These are phyloP conservation scores for Arabidopsis hybrid DNA, from an alignment of 441 rosid genomes.

Conservation along the genomic window DNA sequence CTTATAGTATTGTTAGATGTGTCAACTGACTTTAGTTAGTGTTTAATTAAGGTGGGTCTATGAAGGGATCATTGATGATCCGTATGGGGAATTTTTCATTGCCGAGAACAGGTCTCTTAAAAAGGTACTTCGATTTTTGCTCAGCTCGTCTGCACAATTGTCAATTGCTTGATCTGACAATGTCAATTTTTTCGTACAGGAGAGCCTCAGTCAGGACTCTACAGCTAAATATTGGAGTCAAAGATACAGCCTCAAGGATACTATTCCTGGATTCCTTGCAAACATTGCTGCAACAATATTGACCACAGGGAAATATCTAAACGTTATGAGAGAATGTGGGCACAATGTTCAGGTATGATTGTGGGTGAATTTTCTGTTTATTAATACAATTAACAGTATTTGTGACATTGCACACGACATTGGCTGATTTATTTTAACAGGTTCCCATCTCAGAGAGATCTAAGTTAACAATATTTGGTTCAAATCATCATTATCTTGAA, in stretches of 20 bases:
- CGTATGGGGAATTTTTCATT: conserved; percentile 97
- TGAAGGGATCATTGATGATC: conserved; percentile 97
- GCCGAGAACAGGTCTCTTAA: conserved; percentile 87
- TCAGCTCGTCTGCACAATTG: conserved; percentile 60
- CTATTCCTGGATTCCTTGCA: conserved; percentile 96
- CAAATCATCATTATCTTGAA: conserved; percentile 95
- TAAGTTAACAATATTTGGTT: conserved; percentile 79
- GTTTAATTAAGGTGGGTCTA: conserved; percentile 85
- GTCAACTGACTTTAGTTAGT: conserved; percentile 34
- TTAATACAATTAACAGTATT: conserved; percentile 29
- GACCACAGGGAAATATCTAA: conserved; percentile 94
- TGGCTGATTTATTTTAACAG: conserved; percentile 48
- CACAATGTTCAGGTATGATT: conserved; percentile 86
- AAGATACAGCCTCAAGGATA: conserved; percentile 91
- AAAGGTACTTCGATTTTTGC: conserved; percentile 65
- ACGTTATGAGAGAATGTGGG: conserved; percentile 99
- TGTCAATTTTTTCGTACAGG: conserved; percentile 58
- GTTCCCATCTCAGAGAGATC: conserved; percentile 88
- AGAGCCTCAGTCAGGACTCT: conserved; percentile 91
- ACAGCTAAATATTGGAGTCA: conserved; percentile 87
- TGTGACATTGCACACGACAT: conserved; percentile 26
- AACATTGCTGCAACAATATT: conserved; percentile 91
- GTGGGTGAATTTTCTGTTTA: conserved; percentile 27
- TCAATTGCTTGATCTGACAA: conserved; percentile 29
- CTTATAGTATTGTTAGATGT: conserved; percentile 14